A percentile compares a stretch with the other conserved stretches of the same genome.
Evolutionary conservation across 2,329 filamentous ascomycete species (phyloP).

Genomic region (Epichloe sibirici): DNA sequence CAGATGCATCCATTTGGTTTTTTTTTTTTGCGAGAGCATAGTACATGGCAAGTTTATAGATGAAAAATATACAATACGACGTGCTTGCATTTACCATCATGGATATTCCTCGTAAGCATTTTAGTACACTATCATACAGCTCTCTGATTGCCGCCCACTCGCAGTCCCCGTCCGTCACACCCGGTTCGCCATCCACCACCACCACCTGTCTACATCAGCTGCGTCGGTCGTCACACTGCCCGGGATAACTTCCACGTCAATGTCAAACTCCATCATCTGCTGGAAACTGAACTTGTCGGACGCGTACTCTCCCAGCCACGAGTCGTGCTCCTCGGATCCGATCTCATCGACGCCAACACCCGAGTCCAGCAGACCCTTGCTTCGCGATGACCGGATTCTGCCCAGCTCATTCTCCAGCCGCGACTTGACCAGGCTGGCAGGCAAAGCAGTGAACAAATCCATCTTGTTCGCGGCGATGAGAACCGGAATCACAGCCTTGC

Average conservation of each 20-base stretch:
- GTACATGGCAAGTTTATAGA: background rate
- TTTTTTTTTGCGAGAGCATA: background rate
- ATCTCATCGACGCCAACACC: constrained; percentile 55
- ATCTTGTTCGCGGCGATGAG: constrained; percentile 90
- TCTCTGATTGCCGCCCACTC: no score
- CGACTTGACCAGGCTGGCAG: constrained; percentile 60
- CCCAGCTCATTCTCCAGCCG: constrained; percentile 72
- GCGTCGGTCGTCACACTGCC: constrained; percentile 58
- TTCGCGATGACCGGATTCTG: constrained; percentile 61
- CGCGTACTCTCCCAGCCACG: constrained; percentile 73
- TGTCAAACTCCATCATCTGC: constrained; percentile 72
- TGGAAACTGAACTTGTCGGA: constrained; percentile 67
- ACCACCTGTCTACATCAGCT: constrained; percentile 72
- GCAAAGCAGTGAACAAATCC: constrained; percentile 87
- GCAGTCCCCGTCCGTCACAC: constrained; percentile 30
- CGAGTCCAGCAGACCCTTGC: constrained; percentile 72
- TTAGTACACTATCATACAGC: background rate
- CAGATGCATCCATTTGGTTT: constrained; percentile 4
- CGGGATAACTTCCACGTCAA: constrained; percentile 64
- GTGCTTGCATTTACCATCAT: constrained; percentile 6
- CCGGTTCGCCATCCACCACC: constrained; percentile 74
- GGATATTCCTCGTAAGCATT: background rate
- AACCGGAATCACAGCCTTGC: constrained; percentile 46
- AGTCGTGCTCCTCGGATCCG: constrained; percentile 60
- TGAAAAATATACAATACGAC: constrained; percentile 6